Evolutionary conservation across 768 basidiomycete species (phyloP).

Genomic region (Suillus brevipes): DNA sequence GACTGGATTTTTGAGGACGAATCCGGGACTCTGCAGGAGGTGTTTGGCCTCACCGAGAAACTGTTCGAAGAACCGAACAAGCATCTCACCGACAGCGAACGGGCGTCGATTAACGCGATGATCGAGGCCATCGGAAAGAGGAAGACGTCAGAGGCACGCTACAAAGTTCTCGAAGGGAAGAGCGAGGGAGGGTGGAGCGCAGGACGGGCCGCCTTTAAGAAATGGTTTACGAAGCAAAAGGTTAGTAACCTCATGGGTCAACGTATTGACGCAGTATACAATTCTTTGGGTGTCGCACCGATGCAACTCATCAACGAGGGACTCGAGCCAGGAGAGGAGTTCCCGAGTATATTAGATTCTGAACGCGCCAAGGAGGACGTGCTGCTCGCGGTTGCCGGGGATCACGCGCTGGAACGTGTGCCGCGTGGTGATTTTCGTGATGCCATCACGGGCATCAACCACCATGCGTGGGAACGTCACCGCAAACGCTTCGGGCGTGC

Average conservation of each 20-base stretch:
- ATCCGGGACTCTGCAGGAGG: neutral
- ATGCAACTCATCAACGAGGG: neutral
- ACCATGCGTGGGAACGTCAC: conserved; percentile 8
- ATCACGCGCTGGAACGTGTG: neutral
- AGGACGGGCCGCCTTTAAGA: neutral
- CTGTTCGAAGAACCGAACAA: neutral
- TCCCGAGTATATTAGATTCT: no score
- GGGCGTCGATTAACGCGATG: neutral
- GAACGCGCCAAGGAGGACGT: neutral
- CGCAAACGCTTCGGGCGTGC: conserved; percentile 1
- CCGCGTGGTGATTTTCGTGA: neutral
- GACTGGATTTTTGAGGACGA: neutral
- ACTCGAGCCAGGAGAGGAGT: neutral
- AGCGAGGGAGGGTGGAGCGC: neutral
- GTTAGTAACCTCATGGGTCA: neutral
- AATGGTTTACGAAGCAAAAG: neutral
- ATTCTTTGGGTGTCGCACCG: neutral
- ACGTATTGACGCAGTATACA: neutral
- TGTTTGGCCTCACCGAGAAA: neutral
- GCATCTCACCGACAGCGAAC: neutral
- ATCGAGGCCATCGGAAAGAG: neutral
- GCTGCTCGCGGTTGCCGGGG: neutral
- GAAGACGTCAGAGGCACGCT: neutral
- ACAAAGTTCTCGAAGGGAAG: neutral
- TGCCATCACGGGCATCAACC: neutral